Conservation (phyloP, 352 stramenopile species). For the Globisporangium paddicum region DNA sequence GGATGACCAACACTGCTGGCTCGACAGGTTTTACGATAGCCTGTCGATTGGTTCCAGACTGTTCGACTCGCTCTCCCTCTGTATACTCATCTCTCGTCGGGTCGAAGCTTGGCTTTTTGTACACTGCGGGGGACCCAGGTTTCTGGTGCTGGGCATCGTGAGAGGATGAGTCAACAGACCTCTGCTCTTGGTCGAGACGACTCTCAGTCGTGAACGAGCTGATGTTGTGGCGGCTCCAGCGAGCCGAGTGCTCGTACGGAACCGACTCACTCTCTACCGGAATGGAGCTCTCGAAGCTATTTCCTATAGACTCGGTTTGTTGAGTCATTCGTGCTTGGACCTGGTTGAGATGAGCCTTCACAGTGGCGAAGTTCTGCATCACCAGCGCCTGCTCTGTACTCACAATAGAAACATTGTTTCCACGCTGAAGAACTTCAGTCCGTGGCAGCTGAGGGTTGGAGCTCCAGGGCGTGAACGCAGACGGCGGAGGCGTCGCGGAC, state of each 20-base stretch:
- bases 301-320: background rate
- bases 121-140: background rate
- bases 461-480: background rate
- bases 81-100: background rate
- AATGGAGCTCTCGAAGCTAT: background rate
- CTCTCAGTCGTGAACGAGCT: background rate
- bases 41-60: background rate
- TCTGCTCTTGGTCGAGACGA: background rate
- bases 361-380: background rate
- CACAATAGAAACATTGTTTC: background rate
- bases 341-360: background rate
- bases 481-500: background rate
- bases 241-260: background rate
- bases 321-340: background rate
- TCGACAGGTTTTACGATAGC: background rate
- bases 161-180: background rate
- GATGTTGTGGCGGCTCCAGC: conserved; percentile 2
- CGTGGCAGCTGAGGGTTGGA: background rate
- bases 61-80: background rate
- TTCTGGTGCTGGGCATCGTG: background rate
- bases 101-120: background rate
- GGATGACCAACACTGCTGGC: background rate
- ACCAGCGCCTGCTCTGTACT: background rate
- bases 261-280: background rate
- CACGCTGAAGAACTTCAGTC: background rate